phyloP scores from a whole-genome alignment of 768 basidiomycete genomes.

The Suillus tomentosus region DNA sequence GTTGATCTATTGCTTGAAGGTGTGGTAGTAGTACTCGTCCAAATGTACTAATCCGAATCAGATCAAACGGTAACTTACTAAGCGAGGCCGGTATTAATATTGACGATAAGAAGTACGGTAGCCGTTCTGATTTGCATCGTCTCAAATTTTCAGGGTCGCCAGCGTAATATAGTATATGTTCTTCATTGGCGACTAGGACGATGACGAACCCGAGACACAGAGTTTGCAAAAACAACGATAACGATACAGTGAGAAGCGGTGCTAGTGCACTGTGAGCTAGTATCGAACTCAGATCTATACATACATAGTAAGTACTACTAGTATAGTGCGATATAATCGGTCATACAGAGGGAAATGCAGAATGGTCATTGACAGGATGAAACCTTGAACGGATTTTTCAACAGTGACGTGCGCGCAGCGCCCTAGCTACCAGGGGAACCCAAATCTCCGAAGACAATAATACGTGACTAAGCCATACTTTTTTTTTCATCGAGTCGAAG shows the following conservation, averaged over 20 bases:
- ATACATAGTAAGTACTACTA: neutral
- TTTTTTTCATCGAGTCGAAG: neutral
- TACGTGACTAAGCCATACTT: neutral
- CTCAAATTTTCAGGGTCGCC: no score
- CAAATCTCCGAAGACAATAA: neutral
- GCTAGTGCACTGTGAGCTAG: neutral
- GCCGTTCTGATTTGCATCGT: no score
- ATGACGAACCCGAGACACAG: neutral
- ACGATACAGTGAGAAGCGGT: neutral
- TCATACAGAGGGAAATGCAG: neutral
- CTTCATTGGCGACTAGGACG: neutral
- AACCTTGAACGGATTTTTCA: neutral
- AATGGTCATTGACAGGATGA: neutral
- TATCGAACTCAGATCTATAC: neutral
- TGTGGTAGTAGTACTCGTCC: no score
- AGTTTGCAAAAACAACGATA: neutral
- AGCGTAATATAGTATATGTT: no score
- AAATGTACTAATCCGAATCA: conserved; percentile 28
- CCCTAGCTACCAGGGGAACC: neutral
- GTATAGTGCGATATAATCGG: neutral
- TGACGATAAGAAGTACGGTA: no score
- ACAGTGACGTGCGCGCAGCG: neutral
- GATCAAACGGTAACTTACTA: no score
- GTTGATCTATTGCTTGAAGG: neutral
- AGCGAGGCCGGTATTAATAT: no score